Evolutionary conservation across 1,284 basidiomycete genomes (phyloP), one percentile per base, ranked within the genome.

Genomic region (Fomes fomentarius): DNA sequence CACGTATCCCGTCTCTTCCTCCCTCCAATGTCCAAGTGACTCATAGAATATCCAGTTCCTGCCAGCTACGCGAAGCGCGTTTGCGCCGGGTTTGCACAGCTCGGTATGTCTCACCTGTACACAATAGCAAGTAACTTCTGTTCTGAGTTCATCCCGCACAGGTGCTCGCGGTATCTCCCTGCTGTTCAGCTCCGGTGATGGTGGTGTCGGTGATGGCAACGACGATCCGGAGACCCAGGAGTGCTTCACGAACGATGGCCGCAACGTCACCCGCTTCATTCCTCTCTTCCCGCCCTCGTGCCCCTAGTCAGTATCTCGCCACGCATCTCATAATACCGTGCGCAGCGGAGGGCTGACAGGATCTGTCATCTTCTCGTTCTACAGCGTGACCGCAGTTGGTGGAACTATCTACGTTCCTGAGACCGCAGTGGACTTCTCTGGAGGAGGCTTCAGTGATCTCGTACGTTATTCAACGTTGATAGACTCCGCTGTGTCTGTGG

Each of bases 401-500:
- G 85, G 77, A 7, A 87, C 85, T 0, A 67, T 71, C 19, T 62
- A 75, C 40, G 72, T 86, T n/a, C 83, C 83, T 0, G 85, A 89
- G 68, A 74, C 73, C 6, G 83, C 81, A 0, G 75, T 78, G 0
- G 67, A 57, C 61, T 83, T 83, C 66, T 84, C 83, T 38, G 87
- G 88, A 8, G 88, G 87, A 52, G 89, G 88, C 3, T 89, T 89
- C 72, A 83, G 80, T 63, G 75, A 86, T 64, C 76, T 79, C 50
- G 80, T 83, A 52, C 61, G 73, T 67, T 28, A 30, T n/a, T 34
- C 22, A 31, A 22, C 26, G 40, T 24, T 30, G n/a, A n/a, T n/a
- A n/a, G n/a, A n/a, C n/a, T 30, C 28, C 7, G 28, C 12, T 30
- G 7, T 12, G 12, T 30, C 12, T 30, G 7, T 30, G 28, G 7